Conservation (phyloP, 106 monocot genomes). For the Acorus gramineus region DNA sequence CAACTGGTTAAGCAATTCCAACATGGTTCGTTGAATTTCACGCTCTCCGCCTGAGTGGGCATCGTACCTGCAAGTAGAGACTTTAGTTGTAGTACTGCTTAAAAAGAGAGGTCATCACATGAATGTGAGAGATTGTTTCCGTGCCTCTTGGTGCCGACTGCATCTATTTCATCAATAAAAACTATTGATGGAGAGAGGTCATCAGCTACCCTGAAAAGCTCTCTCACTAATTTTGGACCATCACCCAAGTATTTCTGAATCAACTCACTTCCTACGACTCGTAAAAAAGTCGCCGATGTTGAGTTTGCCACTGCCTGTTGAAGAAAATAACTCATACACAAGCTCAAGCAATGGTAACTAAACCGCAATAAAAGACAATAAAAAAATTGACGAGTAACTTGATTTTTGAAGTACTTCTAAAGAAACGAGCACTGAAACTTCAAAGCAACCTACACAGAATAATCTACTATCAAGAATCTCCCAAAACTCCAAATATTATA, state of each 20-base stretch:
- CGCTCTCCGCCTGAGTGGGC: conserved; percentile 98
- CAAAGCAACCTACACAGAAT: too few relatives aligned
- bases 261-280: conserved; percentile 94
- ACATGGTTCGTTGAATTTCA: conserved; percentile 95
- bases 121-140: background rate
- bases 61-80: conserved; percentile 57
- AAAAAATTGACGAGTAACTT: background rate
- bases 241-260: conserved; percentile 97
- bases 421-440: too few relatives aligned
- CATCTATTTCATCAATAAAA: conserved; percentile 98
- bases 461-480: too few relatives aligned
- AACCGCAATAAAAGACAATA: background rate
- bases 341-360: background rate
- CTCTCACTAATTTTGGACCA: conserved; percentile 93
- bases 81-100: too few relatives aligned
- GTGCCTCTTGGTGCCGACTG: conserved; percentile 88
- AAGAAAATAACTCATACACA: background rate
- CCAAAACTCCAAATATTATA: too few relatives aligned
- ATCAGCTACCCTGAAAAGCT: conserved; percentile 94
- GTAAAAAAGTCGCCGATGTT: conserved; percentile 90
- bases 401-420: too few relatives aligned
- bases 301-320: conserved; percentile 91
- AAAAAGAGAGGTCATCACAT: background rate
- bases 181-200: conserved; percentile 96
- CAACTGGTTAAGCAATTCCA: conserved; percentile 87